Evolutionary conservation across 805 yeast species (phyloP), one percentile per base, ranked within the genome.

Genomic region (Candida arabinofermentans): DNA sequence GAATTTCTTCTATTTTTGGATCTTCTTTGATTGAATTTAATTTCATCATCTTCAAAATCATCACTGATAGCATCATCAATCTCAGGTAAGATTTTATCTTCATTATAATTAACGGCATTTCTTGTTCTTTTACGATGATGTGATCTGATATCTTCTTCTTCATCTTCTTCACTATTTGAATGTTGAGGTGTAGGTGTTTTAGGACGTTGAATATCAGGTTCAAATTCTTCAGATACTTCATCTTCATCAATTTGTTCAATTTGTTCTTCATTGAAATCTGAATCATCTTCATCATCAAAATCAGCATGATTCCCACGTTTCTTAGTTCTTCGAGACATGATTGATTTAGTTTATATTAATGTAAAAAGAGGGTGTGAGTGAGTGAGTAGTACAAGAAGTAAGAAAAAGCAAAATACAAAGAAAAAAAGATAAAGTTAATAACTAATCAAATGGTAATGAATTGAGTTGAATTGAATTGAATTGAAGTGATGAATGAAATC

Each of bases 71-170:
- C 58, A 22, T 52, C 62, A 19, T 55, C 57, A 2, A 62, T 34
- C 5, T 46, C 57, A 17, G 51, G 54, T 13, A 57, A 43, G 2
- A 47, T 46, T 14, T 48, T 54, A 40, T 63, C 67, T 43, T 63
- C 67, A 37, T 63, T 63, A 36, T 63, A 63, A 40, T 62, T 63
- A 21, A 63, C 57, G 10, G 53, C 36, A 27, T 51, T 51, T 23
- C 59, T 51, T 57, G 68, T 36, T 37, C 64, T 54, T 36, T 56
- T 59, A 32, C 62, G 47, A 29, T 61, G 47, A 29, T 53, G 56
- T 12, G 53, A 47, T 48, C 49, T 59, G 31, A 40, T 34, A 8
- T 27, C 42, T 24, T 50, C 58, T 13, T 54, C 54, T 4, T 52
- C 59, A 4, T 49, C 58, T 5, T 54, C 54, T 2, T 47, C 55